Evolutionary conservation across 208 protist species (phyloP).

Genomic region (Strigomonas galati): DNA sequence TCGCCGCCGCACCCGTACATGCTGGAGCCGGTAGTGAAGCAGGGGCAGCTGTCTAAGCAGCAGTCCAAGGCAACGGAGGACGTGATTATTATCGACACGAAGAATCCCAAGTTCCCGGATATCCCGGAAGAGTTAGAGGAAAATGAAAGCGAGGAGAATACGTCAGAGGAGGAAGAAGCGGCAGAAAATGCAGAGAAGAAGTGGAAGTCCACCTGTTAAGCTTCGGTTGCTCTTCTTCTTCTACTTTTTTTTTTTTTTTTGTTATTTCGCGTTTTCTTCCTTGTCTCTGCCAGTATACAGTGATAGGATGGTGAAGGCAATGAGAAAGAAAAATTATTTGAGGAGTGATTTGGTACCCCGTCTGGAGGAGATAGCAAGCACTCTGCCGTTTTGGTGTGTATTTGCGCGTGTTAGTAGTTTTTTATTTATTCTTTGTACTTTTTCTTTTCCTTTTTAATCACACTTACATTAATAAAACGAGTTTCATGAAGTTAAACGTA

Average conservation of each 20-base stretch:
- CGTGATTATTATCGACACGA: slow-evolving; percentile 54
- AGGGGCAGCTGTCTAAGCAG: slow-evolving; percentile 81
- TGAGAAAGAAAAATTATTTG: too few relatives aligned
- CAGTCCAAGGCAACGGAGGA: slow-evolving; percentile 46
- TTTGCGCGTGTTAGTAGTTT: too few relatives aligned
- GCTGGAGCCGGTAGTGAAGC: slow-evolving; percentile 67
- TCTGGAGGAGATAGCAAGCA: too few relatives aligned
- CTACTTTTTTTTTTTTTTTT: slow-evolving; percentile 6
- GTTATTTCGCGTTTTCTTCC: slow-evolving; percentile 8
- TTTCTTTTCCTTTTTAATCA: too few relatives aligned
- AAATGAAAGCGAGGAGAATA: slow-evolving; percentile 8
- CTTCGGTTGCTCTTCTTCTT: neutral
- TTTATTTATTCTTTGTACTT: too few relatives aligned
- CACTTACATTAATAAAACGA: too few relatives aligned
- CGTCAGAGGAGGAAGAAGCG: slow-evolving; percentile 1
- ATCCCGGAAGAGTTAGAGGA: slow-evolving; percentile 80
- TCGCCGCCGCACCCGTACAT: slow-evolving; percentile 87
- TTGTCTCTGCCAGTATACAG: too few relatives aligned
- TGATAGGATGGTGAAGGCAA: too few relatives aligned
- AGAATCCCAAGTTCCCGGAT: slow-evolving; percentile 85
- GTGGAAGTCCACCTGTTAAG: neutral
- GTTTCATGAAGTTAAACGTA: too few relatives aligned
- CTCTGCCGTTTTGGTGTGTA: too few relatives aligned
- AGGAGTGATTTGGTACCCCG: too few relatives aligned
- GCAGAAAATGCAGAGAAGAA: slow-evolving; percentile 1